Percentiles rank a stretch among this genome's conserved stretches.
Conservation (phyloP, 2,329 filamentous ascomycete species). For the Pestalotiopsis sp. region DNA sequence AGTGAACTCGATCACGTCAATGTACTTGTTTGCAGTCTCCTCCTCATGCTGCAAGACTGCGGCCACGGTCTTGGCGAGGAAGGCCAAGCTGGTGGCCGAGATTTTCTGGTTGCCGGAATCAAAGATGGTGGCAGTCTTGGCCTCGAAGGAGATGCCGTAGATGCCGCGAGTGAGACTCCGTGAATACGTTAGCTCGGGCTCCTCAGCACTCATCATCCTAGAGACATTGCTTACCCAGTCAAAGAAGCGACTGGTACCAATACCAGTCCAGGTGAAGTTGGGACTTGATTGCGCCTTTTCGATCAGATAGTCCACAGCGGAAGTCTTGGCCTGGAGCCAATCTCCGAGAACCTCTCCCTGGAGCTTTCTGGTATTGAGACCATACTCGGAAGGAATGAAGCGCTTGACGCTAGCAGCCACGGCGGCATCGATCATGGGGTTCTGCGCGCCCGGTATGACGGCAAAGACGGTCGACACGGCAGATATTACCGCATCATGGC, state of each 20-base stretch:
- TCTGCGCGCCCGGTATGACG: constrained; percentile 40
- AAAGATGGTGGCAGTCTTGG: constrained; percentile 44
- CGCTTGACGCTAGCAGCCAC: constrained; percentile 58
- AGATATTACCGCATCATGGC: constrained; percentile 56
- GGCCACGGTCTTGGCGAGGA: constrained; percentile 43
- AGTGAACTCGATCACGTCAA: constrained; percentile 51
- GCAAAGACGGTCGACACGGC: constrained; percentile 33
- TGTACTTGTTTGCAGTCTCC: constrained; percentile 46
- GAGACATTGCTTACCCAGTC: constrained; percentile 40
- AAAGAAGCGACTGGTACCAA: constrained; percentile 51
- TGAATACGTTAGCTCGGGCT: not conserved
- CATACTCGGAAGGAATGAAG: constrained; percentile 61
- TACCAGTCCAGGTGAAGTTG: constrained; percentile 48
- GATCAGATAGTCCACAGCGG: constrained; percentile 43
- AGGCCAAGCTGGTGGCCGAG: constrained; percentile 41
- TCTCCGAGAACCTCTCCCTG: constrained; percentile 10
- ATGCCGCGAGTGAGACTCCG: not conserved
- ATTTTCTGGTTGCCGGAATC: constrained; percentile 46
- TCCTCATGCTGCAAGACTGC: constrained; percentile 39
- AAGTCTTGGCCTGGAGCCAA: not conserved
- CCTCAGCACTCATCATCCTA: not conserved
- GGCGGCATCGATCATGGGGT: constrained; percentile 56
- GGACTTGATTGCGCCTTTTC: constrained; percentile 36
- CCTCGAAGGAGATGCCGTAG: constrained; percentile 38
- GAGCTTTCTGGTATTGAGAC: constrained; percentile 27